Percentiles rank a stretch among this genome's conserved stretches.
Evolutionary conservation across 2,329 filamentous ascomycete species (phyloP).

Genomic region (Ophiosphaerella herpotricha): DNA sequence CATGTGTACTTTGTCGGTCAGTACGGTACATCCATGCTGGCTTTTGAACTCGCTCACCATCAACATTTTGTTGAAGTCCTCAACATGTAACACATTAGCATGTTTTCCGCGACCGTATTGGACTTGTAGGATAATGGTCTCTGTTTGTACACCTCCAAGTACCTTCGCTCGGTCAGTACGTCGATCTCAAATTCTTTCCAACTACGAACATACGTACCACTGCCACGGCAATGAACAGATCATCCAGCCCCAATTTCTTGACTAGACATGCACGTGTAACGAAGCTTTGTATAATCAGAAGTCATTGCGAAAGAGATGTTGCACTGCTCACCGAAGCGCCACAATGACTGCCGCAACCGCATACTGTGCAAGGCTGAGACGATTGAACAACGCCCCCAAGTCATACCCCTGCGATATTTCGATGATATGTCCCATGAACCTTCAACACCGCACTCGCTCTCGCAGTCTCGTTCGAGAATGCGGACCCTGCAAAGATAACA

Average conservation of each 20-base stretch:
- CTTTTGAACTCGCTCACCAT: conserved; percentile 14
- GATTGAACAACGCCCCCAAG: conserved; percentile 27
- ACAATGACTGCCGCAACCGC: conserved; percentile 26
- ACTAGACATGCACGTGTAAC: conserved; percentile 31
- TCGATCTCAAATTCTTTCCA: neutral
- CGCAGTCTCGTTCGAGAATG: conserved; percentile 8
- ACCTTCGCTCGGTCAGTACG: conserved; percentile 5
- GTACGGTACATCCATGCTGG: conserved; percentile 2
- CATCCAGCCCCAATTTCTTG: conserved; percentile 31
- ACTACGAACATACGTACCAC: conserved; percentile 5
- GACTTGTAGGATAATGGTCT: conserved; percentile 30
- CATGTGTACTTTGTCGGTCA: conserved; percentile 24
- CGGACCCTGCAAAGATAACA: conserved; percentile 13
- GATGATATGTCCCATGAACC: conserved; percentile 26
- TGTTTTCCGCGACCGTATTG: conserved; percentile 31
- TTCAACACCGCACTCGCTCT: neutral
- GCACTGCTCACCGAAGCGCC: conserved; percentile 22
- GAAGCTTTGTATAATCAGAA: conserved; percentile 19
- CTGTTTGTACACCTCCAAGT: conserved; percentile 30
- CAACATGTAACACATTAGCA: conserved; percentile 16
- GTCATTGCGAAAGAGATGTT: neutral
- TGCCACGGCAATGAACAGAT: conserved; percentile 32
- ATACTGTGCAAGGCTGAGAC: conserved; percentile 29
- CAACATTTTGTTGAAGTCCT: conserved; percentile 27
- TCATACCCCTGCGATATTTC: conserved; percentile 15